phyloP scores from a whole-genome alignment of 2,329 filamentous ascomycete species.

The Fusarium subtropicale region DNA sequence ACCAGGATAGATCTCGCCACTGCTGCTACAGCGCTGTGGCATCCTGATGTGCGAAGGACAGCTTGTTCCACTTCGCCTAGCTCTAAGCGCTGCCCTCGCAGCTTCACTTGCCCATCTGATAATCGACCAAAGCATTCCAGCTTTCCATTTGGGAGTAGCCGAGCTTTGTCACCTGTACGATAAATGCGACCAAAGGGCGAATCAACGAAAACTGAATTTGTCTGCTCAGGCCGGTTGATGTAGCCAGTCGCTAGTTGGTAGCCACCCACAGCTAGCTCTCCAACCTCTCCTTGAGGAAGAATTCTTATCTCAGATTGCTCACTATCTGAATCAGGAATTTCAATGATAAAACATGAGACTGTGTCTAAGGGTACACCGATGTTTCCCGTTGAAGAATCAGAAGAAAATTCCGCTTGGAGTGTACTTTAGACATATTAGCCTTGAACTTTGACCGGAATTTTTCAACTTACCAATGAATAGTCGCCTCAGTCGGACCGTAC shows the following conservation, averaged over 20 bases:
- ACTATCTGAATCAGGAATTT: conserved; percentile 52
- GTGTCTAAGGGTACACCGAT: conserved; percentile 85
- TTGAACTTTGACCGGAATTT: not conserved
- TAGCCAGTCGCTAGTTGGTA: conserved; percentile 84
- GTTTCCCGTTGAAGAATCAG: conserved; percentile 68
- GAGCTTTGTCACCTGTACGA: conserved; percentile 85
- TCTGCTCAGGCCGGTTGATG: conserved; percentile 83
- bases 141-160: conserved; percentile 72
- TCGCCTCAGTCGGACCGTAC: conserved; percentile 93
- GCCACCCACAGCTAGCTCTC: conserved; percentile 86
- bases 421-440: conserved; percentile 62
- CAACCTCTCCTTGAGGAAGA: conserved; percentile 73
- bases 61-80: conserved; percentile 83
- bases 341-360: conserved; percentile 79
- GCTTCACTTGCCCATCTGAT: conserved; percentile 83
- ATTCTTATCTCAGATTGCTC: conserved; percentile 58
- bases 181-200: conserved; percentile 79
- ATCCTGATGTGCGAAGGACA: conserved; percentile 68
- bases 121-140: conserved; percentile 89
- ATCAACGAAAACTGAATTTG: conserved; percentile 75
- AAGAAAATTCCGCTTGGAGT: conserved; percentile 71
- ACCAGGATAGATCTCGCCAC: conserved; percentile 78
- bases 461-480: conserved; percentile 78
- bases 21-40: conserved; percentile 74
- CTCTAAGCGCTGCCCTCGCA: conserved; percentile 85